These are phyloP conservation scores for Ramichloridium luteum DNA, from an alignment of 2,329 filamentous ascomycete species.

Conservation along the genomic window DNA sequence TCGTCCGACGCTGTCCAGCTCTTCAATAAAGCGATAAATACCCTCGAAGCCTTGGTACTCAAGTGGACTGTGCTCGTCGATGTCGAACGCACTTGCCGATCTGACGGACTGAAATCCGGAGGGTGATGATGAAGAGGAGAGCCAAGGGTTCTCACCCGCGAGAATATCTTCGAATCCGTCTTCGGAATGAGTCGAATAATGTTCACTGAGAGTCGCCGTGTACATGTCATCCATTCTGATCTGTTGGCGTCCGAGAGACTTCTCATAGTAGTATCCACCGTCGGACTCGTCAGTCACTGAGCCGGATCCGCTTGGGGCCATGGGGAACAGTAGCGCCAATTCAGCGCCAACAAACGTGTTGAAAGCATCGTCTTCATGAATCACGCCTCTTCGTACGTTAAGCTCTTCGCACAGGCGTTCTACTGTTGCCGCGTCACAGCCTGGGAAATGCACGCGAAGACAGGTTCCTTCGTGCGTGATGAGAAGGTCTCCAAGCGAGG, in stretches of 20 bases:
- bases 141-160: conserved; percentile 40
- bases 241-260: conserved; percentile 9
- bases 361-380: conserved; percentile 70
- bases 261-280: conserved; percentile 16
- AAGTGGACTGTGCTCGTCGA: conserved; percentile 31
- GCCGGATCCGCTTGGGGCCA: conserved; percentile 52
- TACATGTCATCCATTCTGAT: conserved; percentile 49
- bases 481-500: conserved; percentile 70
- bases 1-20: conserved; percentile 42
- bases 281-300: conserved; percentile 32
- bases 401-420: conserved; percentile 77
- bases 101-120: conserved; percentile 20
- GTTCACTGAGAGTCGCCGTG: conserved; percentile 27
- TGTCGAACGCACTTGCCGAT: background rate
- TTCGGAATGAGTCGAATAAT: conserved; percentile 26
- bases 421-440: conserved; percentile 72
- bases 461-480: conserved; percentile 58
- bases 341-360: conserved; percentile 53
- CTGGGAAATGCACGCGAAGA: conserved; percentile 77
- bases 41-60: conserved; percentile 53
- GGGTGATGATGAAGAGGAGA: conserved; percentile 36
- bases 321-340: conserved; percentile 74
- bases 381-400: conserved; percentile 65
- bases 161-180: conserved; percentile 19
- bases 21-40: conserved; percentile 53